Evolutionary conservation across 345 rosid species (phyloP).

Genomic region (Syzygium aromaticum): DNA sequence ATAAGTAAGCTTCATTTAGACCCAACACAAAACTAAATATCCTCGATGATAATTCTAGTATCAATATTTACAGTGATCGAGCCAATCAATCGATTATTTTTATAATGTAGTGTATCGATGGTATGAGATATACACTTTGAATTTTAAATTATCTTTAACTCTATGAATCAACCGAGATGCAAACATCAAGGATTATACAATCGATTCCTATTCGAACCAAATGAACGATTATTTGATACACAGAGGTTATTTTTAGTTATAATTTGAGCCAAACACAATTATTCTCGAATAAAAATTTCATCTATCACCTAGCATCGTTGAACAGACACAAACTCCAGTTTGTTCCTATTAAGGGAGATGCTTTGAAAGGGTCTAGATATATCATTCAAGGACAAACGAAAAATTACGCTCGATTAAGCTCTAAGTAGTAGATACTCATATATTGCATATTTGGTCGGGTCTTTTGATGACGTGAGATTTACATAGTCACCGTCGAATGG

Average conservation of each 20-base stretch:
- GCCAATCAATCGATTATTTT: not conserved
- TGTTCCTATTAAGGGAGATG: not conserved
- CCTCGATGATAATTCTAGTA: not conserved
- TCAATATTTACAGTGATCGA: not conserved
- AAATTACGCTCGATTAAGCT: not conserved
- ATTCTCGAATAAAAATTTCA: not conserved
- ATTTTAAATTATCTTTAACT: not conserved
- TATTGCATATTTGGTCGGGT: not conserved
- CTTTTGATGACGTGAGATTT: not conserved
- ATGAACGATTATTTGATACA: not conserved
- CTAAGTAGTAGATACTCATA: not conserved
- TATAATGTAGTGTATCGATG: not conserved
- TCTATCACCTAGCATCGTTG: not conserved
- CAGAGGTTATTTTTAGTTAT: no score
- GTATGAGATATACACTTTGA: no score
- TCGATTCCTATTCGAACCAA: not conserved
- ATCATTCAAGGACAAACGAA: not conserved
- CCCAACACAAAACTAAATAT: not conserved
- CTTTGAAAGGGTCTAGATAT: not conserved
- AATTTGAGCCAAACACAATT: not conserved
- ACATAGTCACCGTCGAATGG: not conserved
- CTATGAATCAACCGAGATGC: not conserved
- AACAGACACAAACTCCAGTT: not conserved
- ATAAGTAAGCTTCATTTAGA: no score
- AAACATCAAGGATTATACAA: not conserved